Conservation (phyloP, 108 stramenopile species). For the Chaetoceros tenuissimus region DNA sequence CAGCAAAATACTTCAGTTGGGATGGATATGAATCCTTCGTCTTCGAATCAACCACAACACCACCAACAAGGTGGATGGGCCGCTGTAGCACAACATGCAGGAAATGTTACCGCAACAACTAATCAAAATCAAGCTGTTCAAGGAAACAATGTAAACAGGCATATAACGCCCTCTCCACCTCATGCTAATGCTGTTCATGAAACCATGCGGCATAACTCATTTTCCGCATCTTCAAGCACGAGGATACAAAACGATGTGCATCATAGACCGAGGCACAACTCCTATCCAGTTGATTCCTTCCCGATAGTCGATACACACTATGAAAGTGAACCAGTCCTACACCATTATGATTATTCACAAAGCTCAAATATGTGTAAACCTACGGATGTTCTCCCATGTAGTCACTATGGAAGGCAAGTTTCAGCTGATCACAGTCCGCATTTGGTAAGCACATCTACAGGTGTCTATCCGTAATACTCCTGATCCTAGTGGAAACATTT, state of each 20-base stretch:
- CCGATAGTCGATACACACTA: background rate
- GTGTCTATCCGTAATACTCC: background rate
- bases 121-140: too few species aligned
- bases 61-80: background rate
- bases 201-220: too few species aligned
- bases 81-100: background rate
- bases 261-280: background rate
- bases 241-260: too few species aligned
- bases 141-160: too few species aligned
- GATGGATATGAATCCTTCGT: background rate
- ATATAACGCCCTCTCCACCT: constrained; percentile 5
- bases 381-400: background rate
- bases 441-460: background rate
- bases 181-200: too few species aligned
- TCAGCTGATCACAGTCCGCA: background rate
- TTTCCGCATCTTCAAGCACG: too few species aligned
- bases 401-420: background rate
- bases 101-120: too few species aligned
- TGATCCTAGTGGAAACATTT: too few species aligned
- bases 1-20: background rate
- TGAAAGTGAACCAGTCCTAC: background rate
- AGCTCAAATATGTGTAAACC: background rate
- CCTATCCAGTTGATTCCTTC: background rate
- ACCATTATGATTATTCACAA: background rate
- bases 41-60: background rate